phyloP scores from a whole-genome alignment of 2,329 filamentous ascomycete genomes.

The Sarocladium strictum region DNA sequence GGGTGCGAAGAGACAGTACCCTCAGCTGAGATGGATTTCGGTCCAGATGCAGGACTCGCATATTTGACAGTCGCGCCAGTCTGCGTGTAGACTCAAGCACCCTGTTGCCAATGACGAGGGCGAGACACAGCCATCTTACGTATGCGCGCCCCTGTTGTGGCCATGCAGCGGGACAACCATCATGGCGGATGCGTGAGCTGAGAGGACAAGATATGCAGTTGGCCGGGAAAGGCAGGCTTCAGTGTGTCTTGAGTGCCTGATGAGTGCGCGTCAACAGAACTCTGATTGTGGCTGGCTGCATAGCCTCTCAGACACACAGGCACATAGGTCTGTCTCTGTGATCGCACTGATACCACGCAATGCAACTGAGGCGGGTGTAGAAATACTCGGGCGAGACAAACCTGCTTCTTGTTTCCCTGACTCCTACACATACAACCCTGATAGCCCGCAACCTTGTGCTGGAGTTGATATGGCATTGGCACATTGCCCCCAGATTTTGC shows the following conservation, averaged over 20 bases:
- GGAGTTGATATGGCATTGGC: neutral
- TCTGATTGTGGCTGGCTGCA: neutral
- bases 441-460: neutral
- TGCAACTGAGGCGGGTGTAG: neutral
- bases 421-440: neutral
- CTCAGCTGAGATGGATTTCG: neutral
- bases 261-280: neutral
- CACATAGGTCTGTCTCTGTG: neutral
- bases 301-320: neutral
- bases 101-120: neutral
- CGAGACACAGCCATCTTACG: neutral
- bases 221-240: neutral
- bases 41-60: neutral
- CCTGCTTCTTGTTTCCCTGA: neutral
- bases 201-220: neutral
- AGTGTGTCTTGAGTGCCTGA: neutral
- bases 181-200: neutral
- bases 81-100: neutral
- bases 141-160: neutral
- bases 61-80: neutral
- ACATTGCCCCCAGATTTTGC: neutral
- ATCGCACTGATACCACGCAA: neutral
- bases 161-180: neutral
- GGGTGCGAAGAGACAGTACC: constrained; percentile 2
- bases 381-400: neutral